Evolutionary conservation across 2,329 filamentous ascomycete genomes (phyloP), one percentile per base, ranked within the genome.

Genomic region (Diaporthe nobilis): DNA sequence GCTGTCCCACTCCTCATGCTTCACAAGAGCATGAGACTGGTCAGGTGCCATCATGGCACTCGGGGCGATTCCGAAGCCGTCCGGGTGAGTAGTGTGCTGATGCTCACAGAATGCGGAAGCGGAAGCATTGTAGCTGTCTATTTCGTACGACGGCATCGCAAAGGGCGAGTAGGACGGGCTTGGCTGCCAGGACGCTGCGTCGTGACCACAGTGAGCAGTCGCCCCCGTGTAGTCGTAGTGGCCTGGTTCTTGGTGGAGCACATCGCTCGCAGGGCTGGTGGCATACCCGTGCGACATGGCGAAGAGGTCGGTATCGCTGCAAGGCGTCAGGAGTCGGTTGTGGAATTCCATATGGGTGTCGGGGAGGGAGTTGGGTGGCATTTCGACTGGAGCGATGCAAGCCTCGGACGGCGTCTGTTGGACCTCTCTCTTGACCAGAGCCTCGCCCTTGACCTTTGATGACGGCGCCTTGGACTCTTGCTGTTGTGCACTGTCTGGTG

Each of bases 251-350:
- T 80, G 80, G 49, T 80, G 79, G 49, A 86, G 72, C 74, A 85
- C 80, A 47, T 84, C 82, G 77, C 77, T 79, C 9, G 77, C 74
- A 1, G 84, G 83, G 61, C 82, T 86, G 37, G 82, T 80, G 13
- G 80, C 78, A 75, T 84, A 76, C 22, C 75, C 78, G 9, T 81
- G 81, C 3, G 82, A 77, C 12, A 80, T 76, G 1, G 81, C 80
- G 65, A 84, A 83, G 25, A 81, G 77, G 78, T 90, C 89, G 6
- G 80, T 82, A 74, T 91, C 89, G 81, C 88, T 90, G 81, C 86
- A 88, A 1, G 89, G 89, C 0, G 89, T 91, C 75, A 90, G 85
- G 39, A 90, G 85, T 17, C 87, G 83, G 75, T 83, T 78, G 22
- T 82, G 60, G 51, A 85, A 83, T 70, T 85, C 77, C 13, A 77